Evolutionary conservation across 2,329 filamentous ascomycete genomes (phyloP), one percentile per base, ranked within the genome.

Genomic region (Fusarium sp.): DNA sequence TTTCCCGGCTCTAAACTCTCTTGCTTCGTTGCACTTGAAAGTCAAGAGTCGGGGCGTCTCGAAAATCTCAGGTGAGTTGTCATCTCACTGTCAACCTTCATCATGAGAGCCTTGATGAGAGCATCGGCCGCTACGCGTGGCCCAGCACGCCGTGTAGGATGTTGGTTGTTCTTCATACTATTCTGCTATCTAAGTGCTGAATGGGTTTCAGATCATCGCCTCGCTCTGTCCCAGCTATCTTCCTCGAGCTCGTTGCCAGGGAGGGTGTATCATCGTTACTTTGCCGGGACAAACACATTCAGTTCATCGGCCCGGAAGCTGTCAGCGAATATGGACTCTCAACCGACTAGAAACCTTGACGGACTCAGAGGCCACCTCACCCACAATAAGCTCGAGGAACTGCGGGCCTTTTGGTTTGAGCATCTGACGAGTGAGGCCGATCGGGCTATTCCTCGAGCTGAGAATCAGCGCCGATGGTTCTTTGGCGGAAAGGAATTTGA

Each of bases 391-490:
- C 77, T 85, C 6, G 67, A 79, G 31, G 77, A 76, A 29, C 57
- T 85, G 1, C 78, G 79, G 10, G 70, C 74, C n/a, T 83, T 85
- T 61, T 85, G 84, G 84, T 85, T 83, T 69, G 82, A 80, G 73
- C 80, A 84, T 62, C 38, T 84, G 1, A 64, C 76, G 0, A 56
- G 65, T 11, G 77, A 79, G 2, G 74, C 82, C 29, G 70, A 76
- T 16, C 65, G 78, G 10, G 62, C 82, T 20, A 35, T 83, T 31
- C 78, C 80, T 29, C 72, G 71, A 7, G 50, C 56, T 5, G 75
- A 77, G 2, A 71, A 82, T 16, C 70, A 76, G 20, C 76, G 74
- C 61, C 79, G 78, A 4, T 85, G 83, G 84, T 85, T 82, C 77
- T 71, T 74, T 40, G 78, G 81, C 5, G 79, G 80, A 18, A 74